phyloP scores from a whole-genome alignment of 345 rosid species.

The Aegle marmelos region DNA sequence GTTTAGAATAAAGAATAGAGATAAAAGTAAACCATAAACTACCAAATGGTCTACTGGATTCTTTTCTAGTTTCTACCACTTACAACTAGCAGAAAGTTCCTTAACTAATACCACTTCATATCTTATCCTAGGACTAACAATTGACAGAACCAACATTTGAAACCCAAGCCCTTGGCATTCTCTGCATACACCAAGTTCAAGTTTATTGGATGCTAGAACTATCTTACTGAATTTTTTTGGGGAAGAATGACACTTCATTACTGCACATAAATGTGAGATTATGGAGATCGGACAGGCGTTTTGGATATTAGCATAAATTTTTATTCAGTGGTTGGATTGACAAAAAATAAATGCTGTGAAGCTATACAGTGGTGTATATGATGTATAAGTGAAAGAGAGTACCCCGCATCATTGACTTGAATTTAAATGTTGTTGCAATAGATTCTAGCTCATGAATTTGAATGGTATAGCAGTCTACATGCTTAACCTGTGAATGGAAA shows the following conservation, averaged over 20 bases:
- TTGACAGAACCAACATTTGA: conserved; percentile 1
- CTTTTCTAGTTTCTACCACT: neutral
- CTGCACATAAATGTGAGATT: neutral
- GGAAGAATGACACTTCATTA: too few relatives aligned
- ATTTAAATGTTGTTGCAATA: conserved; percentile 61
- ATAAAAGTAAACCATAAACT: neutral
- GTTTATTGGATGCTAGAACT: neutral
- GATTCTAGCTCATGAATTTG: conserved; percentile 81
- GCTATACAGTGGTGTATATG: neutral
- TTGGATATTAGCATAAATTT: neutral
- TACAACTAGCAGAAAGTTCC: neutral
- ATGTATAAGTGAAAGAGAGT: conserved; percentile 11
- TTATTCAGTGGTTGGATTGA: neutral
- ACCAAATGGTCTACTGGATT: neutral
- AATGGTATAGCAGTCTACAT: conserved; percentile 75
- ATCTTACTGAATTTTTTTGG: too few relatives aligned
- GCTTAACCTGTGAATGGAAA: conserved; percentile 61
- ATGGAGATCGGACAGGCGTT: neutral
- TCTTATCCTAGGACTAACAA: neutral
- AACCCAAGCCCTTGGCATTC: neutral
- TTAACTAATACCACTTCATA: neutral
- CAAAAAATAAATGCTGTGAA: neutral
- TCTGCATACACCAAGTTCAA: neutral
- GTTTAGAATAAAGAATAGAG: neutral
- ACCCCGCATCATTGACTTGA: conserved; percentile 98